Conservation (phyloP, 2,329 filamentous ascomycete species). For the Meredithiella fracta region DNA sequence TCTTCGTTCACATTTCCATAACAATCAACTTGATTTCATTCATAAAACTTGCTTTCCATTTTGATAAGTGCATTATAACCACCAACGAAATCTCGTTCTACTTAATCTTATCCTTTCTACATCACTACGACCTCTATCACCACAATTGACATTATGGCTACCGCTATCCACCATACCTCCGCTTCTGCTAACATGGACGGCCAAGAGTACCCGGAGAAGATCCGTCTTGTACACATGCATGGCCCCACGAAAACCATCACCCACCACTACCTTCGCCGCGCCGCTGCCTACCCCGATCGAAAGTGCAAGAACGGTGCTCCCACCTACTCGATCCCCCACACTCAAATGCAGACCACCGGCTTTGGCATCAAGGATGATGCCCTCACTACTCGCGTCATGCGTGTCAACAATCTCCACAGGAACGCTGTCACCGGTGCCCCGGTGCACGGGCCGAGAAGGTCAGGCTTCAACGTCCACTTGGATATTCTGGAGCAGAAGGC, state of each 20-base stretch:
- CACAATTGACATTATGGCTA: neutral
- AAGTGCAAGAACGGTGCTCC: slow-evolving; percentile 8
- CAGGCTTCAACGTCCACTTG: neutral
- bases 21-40: neutral
- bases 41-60: neutral
- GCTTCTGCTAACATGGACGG: neutral
- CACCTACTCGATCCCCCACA: slow-evolving; percentile 1
- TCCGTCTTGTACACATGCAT: neutral
- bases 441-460: neutral
- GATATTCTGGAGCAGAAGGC: slow-evolving; percentile 6
- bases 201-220: neutral
- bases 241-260: slow-evolving; percentile 8
- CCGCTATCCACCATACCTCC: neutral
- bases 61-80: no score
- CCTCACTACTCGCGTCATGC: neutral
- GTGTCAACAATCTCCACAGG: neutral
- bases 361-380: neutral
- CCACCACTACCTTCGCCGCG: slow-evolving; percentile 2
- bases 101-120: neutral
- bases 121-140: neutral
- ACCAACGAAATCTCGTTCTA: no score
- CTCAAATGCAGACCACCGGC: neutral
- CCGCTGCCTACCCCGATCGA: slow-evolving; percentile 1
- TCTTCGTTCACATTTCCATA: neutral
- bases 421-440: neutral